phyloP scores from a whole-genome alignment of 1,284 basidiomycete genomes.

The Puccinia novopanici region DNA sequence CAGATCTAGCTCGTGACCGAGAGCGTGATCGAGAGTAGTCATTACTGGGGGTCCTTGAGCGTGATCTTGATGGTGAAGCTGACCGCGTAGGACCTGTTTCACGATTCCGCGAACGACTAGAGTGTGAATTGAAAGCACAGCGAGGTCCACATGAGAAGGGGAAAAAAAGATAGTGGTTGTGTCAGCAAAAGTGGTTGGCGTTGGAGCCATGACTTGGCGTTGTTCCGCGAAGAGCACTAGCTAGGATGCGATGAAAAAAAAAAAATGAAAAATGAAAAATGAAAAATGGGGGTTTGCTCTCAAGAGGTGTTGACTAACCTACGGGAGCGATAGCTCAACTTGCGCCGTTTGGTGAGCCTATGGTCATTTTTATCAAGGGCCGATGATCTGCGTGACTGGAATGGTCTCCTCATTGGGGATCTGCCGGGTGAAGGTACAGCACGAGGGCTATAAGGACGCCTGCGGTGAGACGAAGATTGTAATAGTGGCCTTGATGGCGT shows the following conservation, averaged over 20 bases:
- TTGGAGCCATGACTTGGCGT: background rate
- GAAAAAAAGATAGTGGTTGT: background rate
- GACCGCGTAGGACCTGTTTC: conserved; percentile 11
- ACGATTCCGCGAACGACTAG: conserved; percentile 18
- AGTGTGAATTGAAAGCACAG: background rate
- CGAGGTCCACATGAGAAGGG: background rate
- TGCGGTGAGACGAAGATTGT: conserved; percentile 18
- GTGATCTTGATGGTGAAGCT: conserved; percentile 14
- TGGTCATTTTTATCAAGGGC: background rate
- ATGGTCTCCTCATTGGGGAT: conserved; percentile 31
- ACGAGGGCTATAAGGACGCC: conserved; percentile 33
- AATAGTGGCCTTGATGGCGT: background rate
- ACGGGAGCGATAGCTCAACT: conserved; percentile 16
- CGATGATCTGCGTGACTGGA: conserved; percentile 10
- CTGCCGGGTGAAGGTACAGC: conserved; percentile 28
- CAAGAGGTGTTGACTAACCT: conserved; percentile 11
- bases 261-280: no score
- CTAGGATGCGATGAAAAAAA: background rate
- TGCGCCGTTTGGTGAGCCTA: conserved; percentile 20
- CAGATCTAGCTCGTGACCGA: conserved; percentile 22
- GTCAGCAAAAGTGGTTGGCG: background rate
- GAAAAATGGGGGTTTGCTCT: no score
- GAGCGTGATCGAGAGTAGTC: conserved; percentile 29
- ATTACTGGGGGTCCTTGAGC: conserved; percentile 12
- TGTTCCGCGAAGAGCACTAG: background rate